Evolutionary conservation across 129 eudicot genomes (phyloP), one percentile per base, ranked within the genome.

Genomic region (Tagetes erecta): DNA sequence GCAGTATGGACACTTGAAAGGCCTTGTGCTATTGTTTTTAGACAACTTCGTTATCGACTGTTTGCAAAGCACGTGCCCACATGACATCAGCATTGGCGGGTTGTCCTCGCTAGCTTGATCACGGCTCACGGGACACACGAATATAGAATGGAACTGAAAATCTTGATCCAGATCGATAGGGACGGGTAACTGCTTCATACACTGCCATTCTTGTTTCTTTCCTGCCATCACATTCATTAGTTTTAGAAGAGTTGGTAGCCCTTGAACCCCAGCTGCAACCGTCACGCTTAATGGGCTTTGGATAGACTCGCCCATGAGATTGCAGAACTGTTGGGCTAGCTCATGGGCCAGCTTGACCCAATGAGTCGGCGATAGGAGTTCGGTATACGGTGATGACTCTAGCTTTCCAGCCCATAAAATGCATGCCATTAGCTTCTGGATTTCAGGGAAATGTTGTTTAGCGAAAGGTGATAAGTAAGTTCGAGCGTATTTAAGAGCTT

Each of bases 71-170:
- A 92, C 97, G 66, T 92, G 98, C 66, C 98, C 98, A 64, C 98
- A 93, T 5, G 96, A 68, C 88, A 93, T 69, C 77, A 90, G 72
- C 98, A 93, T 90, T 14, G 98, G 91, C 6, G 98, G 98, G 59
- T 93, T 93, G 70, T 93, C 98, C 56, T 93, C 98, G 30, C 87
- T 84, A 11, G 92, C 98, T 78, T 86, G 96, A n/a, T 93, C 98
- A 47, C 98, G 80, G 68, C 97, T 90, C 76, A 93, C 98, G 1
- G 98, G 98, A 58, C 98, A 93, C 46, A 93, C 98, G 60, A 94
- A 94, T 39, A 94, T 67, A 0, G 97, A 88, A 49, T 90, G 98
- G 72, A 94, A 94, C 80, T 90, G 97, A 65, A 88, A 91, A 47
- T 90, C 98, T 30, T 65, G 38, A 13, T 64, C 96, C 67, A 94